Conservation (phyloP, 352 stramenopile genomes). For the Phytophthora melonis region DNA sequence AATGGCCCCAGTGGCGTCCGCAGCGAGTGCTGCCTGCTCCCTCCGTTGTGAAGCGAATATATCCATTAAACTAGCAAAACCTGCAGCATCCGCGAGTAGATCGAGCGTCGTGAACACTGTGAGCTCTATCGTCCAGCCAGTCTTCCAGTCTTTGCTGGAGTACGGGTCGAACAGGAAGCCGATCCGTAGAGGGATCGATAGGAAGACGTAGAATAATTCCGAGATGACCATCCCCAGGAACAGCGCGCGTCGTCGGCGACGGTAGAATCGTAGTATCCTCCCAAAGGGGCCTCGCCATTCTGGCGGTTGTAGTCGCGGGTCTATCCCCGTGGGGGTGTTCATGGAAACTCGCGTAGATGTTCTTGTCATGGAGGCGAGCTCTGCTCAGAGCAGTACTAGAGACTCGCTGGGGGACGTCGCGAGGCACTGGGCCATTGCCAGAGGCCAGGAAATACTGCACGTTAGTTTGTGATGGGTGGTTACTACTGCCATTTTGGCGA, state of each 20-base stretch:
- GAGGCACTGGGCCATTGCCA: slow-evolving; percentile 18
- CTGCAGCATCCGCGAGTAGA: slow-evolving; percentile 56
- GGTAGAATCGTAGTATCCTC: slow-evolving; percentile 26
- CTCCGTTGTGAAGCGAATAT: slow-evolving; percentile 57
- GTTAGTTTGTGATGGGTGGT: not conserved
- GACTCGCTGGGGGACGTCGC: not conserved
- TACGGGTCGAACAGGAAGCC: slow-evolving; percentile 79
- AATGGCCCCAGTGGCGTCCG: slow-evolving; percentile 27
- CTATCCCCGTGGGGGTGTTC: not conserved
- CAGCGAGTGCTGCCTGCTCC: slow-evolving; percentile 49
- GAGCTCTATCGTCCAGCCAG: slow-evolving; percentile 56
- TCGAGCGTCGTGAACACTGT: slow-evolving; percentile 62
- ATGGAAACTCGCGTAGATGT: slow-evolving; percentile 22
- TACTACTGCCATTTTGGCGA: not conserved
- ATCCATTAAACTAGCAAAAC: slow-evolving; percentile 54
- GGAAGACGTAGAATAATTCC: slow-evolving; percentile 61
- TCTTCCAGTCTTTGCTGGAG: slow-evolving; percentile 2
- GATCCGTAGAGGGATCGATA: slow-evolving; percentile 70
- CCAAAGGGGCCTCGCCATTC: slow-evolving; percentile 1
- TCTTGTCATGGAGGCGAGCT: slow-evolving; percentile 8
- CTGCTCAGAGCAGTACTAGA: no score
- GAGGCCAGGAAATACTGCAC: not conserved
- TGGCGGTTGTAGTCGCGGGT: not conserved
- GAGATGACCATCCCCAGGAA: slow-evolving; percentile 40
- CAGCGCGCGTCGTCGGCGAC: slow-evolving; percentile 24